Base-by-base conservation (phyloP, 148 eudicot genomes). In the Amaranthus hypochondriacus region DNA sequence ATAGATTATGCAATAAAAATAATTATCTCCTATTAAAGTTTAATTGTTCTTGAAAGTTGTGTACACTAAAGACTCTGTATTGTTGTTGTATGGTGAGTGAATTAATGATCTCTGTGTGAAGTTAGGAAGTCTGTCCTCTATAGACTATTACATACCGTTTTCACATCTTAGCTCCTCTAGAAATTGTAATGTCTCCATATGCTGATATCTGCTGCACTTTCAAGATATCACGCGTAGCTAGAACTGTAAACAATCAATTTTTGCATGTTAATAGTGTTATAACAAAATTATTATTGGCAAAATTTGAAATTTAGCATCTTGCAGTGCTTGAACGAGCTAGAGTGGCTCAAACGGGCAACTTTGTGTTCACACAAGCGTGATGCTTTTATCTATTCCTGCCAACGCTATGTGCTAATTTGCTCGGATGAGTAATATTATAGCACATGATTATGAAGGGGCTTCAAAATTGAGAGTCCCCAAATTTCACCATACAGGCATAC, bases 101-200 rank as follows among this genome's bases (percentile, higher is more conserved):
- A 57, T 69, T 70, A 56, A 55, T 28, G 48, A 57, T 46, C 62
- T 77, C 14, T 47, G 54, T 3, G 59, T 6, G 8, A 47, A 57
- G 39, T 48, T 7, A 57, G 50, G 60, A 49, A n/a, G 39, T 50
- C 28, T 56, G 71, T 12, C 59, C 59, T 5, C 39, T 62, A 18
- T 18, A 18, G 18, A 18, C 18, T 18, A 50, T 4, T 55, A 13
- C 44, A 7, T 21, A 47, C 60, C 39, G 5, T 62, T 67, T 44
- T 95, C 89, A 95, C 99, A 95, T 90, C 82, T 90, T 90, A 54
- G 83, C 80, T 66, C 99, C 99, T 69, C 89, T 88, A 47, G 96
- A 92, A 72, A 95, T 88, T 62, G 74, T 77, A 49, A 95, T 95
- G 56, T 95, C 92, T 67, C 94, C 94, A 76, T 90, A 95, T n/a